Evolutionary conservation across 805 yeast species (phyloP).

Genomic region (Pichia cephalocereana): DNA sequence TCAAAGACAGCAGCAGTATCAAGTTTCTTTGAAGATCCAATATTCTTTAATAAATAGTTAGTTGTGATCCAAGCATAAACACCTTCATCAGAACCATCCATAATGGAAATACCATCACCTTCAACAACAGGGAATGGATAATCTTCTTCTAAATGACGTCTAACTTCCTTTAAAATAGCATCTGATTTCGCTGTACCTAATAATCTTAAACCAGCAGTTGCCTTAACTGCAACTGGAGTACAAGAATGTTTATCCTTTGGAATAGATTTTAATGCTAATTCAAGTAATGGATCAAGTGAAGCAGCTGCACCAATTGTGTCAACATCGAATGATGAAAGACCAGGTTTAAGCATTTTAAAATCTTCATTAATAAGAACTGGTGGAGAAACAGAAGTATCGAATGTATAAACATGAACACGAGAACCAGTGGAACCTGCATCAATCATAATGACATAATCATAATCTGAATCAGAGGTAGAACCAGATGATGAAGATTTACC

Average conservation of each 20-base stretch:
- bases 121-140: constrained; percentile 90
- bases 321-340: constrained; percentile 75
- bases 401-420: constrained; percentile 87
- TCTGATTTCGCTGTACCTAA: constrained; percentile 68
- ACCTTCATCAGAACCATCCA: constrained; percentile 97
- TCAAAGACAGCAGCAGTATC: constrained; percentile 97
- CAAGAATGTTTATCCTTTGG: constrained; percentile 69
- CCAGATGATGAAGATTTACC: too few relatives aligned
- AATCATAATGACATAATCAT: constrained; percentile 81
- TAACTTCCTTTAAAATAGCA: constrained; percentile 68
- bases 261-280: constrained; percentile 64
- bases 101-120: constrained; percentile 79
- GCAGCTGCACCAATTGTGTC: constrained; percentile 80
- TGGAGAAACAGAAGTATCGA: constrained; percentile 77
- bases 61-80: constrained; percentile 98
- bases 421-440: constrained; percentile 99
- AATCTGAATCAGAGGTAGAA: constrained; percentile 4
- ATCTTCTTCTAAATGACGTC: constrained; percentile 61
- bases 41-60: constrained; percentile 86
- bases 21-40: constrained; percentile 63
- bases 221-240: constrained; percentile 93
- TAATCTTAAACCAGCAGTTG: constrained; percentile 92
- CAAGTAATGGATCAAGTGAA: constrained; percentile 77
- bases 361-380: constrained; percentile 74
- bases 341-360: constrained; percentile 87